Base-by-base conservation (phyloP, 1,284 basidiomycete genomes). In the Tylopilus sp. region DNA sequence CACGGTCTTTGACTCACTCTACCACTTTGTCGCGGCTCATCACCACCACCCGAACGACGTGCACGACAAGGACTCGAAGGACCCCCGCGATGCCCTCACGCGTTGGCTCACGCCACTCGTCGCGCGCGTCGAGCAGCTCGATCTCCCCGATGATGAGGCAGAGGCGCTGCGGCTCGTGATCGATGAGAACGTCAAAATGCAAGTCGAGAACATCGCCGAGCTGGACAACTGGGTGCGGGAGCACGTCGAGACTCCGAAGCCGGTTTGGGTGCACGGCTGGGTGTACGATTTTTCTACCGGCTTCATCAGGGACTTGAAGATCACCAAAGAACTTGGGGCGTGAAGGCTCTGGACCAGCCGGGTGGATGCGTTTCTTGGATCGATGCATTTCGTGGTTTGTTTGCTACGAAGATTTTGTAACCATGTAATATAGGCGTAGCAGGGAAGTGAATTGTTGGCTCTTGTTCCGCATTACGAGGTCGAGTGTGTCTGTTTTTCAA, bases 221-320 rank as follows among this genome's bases (percentile, higher is more conserved):
- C 69, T 78, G 59, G 77, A 80, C n/a, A 72, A 76, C 44, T 77
- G 82, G 15, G 79, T 95, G 47, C 64, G 71, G 54, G 7, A 15
- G 65, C 77, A 50, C 86, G 59, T 85, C 46, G 11, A 39, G 35
- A 8, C 21, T 24, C 21, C 30, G 17, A 69, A 64, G 46, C 65
- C 63, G 31, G 76, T 93, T 37, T 80, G 75, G 70, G 80, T 94
- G 33, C 90, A 94, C 62, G 91, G 91, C 14, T 90, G 85, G 85
- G 81, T 93, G 17, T 92, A 91, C 65, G 82, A 91, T 52, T 73
- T 94, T 56, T 76, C 75, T 49, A 79, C 74, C 26, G 91, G 91
- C 15, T 72, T 72, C 50, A 67, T 94, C 63, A 73, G 74, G 59
- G 89, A 93, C 62, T 71, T 94, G 57, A 72, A 76, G 21, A 64